phyloP scores from a whole-genome alignment of 169 alveolate species.

The Amoebophrya sp. region DNA sequence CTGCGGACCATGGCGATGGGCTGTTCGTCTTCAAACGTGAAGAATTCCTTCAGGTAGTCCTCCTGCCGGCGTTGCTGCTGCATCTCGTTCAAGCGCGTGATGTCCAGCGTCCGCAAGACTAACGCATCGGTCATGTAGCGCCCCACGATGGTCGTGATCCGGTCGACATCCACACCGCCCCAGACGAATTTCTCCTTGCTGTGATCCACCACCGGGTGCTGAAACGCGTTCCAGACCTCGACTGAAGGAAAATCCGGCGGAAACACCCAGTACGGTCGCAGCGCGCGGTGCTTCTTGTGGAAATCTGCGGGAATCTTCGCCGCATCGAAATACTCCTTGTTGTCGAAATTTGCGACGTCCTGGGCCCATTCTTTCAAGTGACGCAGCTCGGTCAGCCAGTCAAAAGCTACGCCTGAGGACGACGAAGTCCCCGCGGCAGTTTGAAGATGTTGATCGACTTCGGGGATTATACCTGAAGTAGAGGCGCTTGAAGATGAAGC shows the following conservation, averaged over 20 bases:
- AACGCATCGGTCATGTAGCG: slow-evolving; percentile 14
- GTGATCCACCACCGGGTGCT: slow-evolving; percentile 40
- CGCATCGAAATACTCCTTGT: background rate
- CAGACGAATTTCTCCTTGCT: slow-evolving; percentile 42
- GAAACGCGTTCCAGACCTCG: slow-evolving; percentile 49
- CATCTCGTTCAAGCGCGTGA: background rate
- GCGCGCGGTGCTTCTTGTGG: background rate
- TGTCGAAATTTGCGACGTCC: slow-evolving; percentile 3
- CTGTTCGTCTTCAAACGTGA: background rate
- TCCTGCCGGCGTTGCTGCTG: background rate
- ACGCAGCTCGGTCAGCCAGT: slow-evolving; percentile 35
- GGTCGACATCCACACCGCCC: slow-evolving; percentile 42
- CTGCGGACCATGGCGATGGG: background rate
- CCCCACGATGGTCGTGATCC: background rate
- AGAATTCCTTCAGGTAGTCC: background rate
- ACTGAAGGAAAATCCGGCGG: slow-evolving; percentile 49
- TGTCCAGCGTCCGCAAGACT: background rate
- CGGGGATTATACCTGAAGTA: too few relatives aligned
- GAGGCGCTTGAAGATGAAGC: too few relatives aligned
- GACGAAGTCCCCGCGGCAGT: too few relatives aligned
- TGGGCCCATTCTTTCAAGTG: slow-evolving; percentile 25
- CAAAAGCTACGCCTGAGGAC: background rate
- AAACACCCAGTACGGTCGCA: slow-evolving; percentile 39
- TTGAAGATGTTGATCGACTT: too few relatives aligned
- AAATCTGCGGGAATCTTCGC: background rate